Evolutionary conservation across 2,329 filamentous ascomycete species (phyloP).

Genomic region (Xylariaceae sp.): DNA sequence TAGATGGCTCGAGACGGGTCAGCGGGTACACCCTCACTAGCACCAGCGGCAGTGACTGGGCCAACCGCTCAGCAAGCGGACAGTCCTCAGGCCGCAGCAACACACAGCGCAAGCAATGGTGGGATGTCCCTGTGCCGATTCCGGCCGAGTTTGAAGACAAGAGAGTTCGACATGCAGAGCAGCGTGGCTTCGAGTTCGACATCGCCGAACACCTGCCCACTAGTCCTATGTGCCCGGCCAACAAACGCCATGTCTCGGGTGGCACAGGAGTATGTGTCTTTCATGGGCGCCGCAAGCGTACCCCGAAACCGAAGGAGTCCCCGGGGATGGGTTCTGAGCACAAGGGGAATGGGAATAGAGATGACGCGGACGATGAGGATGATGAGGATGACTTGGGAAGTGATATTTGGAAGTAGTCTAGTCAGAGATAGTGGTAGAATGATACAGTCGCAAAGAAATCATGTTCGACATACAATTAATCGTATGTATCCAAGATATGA

Average conservation of each 20-base stretch:
- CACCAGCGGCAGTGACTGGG: neutral
- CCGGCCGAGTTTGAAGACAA: constrained; percentile 20
- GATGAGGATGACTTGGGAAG: neutral
- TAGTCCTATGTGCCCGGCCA: constrained; percentile 50
- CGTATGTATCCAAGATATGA: no score
- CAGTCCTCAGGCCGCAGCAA: neutral
- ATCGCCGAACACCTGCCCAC: constrained; percentile 48
- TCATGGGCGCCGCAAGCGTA: constrained; percentile 35
- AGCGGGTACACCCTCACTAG: neutral
- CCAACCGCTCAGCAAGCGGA: neutral
- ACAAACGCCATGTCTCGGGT: constrained; percentile 40
- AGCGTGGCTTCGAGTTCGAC: constrained; percentile 41
- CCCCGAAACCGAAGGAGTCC: neutral
- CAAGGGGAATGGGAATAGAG: constrained; percentile 5
- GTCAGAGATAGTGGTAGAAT: neutral
- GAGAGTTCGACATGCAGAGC: constrained; percentile 11
- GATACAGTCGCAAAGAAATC: neutral
- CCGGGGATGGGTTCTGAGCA: neutral
- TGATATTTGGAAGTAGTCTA: constrained; percentile 15
- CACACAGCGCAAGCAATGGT: constrained; percentile 27
- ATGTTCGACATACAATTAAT: no score
- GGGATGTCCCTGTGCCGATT: constrained; percentile 24
- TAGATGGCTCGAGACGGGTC: no score
- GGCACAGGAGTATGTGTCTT: constrained; percentile 49
- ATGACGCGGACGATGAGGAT: constrained; percentile 16